Evolutionary conservation across 805 yeast genomes (phyloP).

Genomic region (Pichia ethanolica): DNA sequence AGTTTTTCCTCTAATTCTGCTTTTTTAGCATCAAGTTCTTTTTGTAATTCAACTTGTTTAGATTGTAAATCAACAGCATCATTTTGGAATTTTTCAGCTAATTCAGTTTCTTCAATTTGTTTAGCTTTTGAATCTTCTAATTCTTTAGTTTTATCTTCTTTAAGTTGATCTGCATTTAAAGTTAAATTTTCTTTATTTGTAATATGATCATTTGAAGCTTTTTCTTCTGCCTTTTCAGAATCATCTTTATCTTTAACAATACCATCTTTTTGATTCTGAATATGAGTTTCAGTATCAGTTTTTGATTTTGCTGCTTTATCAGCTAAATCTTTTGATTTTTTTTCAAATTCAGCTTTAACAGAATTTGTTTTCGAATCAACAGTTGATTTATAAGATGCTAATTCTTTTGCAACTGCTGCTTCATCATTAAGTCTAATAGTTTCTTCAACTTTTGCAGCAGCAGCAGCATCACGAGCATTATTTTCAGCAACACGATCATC

Average conservation of each 20-base stretch:
- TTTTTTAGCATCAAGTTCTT: conserved; percentile 34
- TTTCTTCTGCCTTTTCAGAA: conserved; percentile 37
- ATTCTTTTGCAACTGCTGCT: conserved; percentile 29
- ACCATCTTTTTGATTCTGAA: conserved; percentile 33
- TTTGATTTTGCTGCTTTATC: conserved; percentile 23
- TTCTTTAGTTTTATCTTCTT: conserved; percentile 26
- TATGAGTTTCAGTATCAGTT: conserved; percentile 31
- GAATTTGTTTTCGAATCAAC: conserved; percentile 36
- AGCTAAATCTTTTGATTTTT: conserved; percentile 19
- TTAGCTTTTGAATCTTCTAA: conserved; percentile 25
- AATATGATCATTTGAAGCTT: conserved; percentile 40
- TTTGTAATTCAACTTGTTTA: conserved; percentile 32
- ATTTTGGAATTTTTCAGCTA: conserved; percentile 30
- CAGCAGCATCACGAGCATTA: conserved; percentile 24
- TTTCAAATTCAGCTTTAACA: conserved; percentile 18
- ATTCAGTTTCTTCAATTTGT: conserved; percentile 25
- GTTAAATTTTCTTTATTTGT: conserved; percentile 36
- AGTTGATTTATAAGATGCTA: conserved; percentile 29
- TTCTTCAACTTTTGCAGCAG: conserved; percentile 21
- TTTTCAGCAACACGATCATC: conserved; percentile 41
- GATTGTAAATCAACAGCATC: conserved; percentile 32
- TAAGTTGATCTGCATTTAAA: conserved; percentile 38
- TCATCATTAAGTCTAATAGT: conserved; percentile 26
- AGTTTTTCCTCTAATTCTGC: conserved; percentile 27
- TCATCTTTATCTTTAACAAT: conserved; percentile 40